Conservation (phyloP, 2,329 filamentous ascomycete genomes). For the Teratosphaeria pseudoeucalypti region DNA sequence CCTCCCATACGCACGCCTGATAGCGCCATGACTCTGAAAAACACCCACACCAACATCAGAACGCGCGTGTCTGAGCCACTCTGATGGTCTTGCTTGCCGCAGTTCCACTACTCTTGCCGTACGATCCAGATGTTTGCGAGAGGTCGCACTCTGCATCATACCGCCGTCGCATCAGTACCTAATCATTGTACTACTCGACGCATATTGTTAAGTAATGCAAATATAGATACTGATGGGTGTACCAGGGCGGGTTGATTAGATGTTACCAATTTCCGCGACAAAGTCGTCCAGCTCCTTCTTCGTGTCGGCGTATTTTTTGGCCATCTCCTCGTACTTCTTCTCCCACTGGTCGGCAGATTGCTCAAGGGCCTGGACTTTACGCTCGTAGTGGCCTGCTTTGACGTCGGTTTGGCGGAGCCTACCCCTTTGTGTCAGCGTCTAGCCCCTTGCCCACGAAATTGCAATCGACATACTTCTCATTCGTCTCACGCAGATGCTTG, state of each 20-base stretch:
- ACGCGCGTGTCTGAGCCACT: background rate
- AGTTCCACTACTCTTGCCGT: background rate
- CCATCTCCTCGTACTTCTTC: slow-evolving; percentile 94
- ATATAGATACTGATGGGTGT: background rate
- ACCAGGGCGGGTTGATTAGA: slow-evolving; percentile 44
- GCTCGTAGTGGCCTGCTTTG: slow-evolving; percentile 98
- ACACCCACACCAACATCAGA: background rate
- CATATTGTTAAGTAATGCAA: background rate
- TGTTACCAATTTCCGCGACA: slow-evolving; percentile 83
- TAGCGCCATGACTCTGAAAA: background rate
- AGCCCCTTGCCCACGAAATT: background rate
- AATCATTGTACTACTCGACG: background rate
- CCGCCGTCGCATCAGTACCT: background rate
- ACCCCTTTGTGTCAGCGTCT: slow-evolving; percentile 30
- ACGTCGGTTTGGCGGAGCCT: slow-evolving; percentile 96
- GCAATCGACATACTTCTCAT: slow-evolving; percentile 73
- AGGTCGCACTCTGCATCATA: slow-evolving; percentile 7
- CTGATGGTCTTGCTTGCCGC: background rate
- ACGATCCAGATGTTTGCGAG: background rate
- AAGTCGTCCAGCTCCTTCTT: slow-evolving; percentile 90
- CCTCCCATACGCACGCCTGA: background rate
- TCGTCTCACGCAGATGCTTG: slow-evolving; percentile 90
- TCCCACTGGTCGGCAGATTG: slow-evolving; percentile 89
- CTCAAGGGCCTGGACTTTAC: slow-evolving; percentile 96
- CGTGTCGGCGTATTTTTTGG: slow-evolving; percentile 71